phyloP scores from a whole-genome alignment of 257 asterid species.

The Solanum commersonii region DNA sequence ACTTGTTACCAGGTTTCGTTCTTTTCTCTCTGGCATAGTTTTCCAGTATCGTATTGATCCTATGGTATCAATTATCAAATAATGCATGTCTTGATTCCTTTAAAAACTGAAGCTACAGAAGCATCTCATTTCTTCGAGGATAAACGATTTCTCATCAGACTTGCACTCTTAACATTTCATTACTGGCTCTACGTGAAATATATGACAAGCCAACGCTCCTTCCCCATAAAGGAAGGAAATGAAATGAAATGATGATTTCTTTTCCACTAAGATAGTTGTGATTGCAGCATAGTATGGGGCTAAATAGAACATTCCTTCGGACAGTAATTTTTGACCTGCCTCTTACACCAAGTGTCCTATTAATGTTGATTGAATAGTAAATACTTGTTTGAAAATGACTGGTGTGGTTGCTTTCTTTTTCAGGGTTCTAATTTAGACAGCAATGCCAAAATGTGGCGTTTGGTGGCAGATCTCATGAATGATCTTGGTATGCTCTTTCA shows the following conservation, averaged over 20 bases:
- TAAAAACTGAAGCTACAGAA: not conserved
- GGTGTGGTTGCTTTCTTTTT: not conserved
- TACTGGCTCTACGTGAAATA: not conserved
- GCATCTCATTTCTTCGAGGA: not conserved
- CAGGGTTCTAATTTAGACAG: slow-evolving; percentile 95
- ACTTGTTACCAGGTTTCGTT: slow-evolving; percentile 78
- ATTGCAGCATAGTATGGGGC: not conserved
- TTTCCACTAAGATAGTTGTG: not conserved
- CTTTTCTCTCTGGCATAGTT: not conserved
- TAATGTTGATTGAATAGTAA: not conserved
- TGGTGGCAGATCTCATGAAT: slow-evolving; percentile 98
- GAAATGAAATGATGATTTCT: not conserved
- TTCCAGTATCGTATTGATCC: not conserved
- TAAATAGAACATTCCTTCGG: not conserved
- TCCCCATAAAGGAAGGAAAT: not conserved
- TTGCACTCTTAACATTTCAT: not conserved
- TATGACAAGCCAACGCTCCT: not conserved
- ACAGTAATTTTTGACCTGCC: not conserved
- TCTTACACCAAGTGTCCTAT: not conserved
- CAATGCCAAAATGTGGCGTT: slow-evolving; percentile 99
- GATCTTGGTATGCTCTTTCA: slow-evolving; percentile 60
- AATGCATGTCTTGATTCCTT: not conserved
- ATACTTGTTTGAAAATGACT: not conserved
- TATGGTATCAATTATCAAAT: not conserved
- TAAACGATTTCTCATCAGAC: not conserved